These are phyloP conservation scores for Globisporangium abappressorium DNA, from an alignment of 352 stramenopile species.

Conservation along the genomic window DNA sequence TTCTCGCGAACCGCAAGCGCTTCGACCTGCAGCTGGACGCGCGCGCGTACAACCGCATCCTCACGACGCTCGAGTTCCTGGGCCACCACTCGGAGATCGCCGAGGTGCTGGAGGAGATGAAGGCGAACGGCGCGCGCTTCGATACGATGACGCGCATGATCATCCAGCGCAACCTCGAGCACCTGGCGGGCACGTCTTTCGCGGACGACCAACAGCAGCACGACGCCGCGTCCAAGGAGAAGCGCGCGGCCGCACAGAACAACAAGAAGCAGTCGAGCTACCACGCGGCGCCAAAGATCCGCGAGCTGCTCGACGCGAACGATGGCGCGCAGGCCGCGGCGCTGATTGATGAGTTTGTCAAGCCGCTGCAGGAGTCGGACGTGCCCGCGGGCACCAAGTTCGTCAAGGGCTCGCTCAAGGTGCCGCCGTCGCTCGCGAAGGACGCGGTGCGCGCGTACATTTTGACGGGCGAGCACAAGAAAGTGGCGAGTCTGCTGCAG, in stretches of 20 bases:
- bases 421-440: slow-evolving; percentile 36
- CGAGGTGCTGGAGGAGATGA: slow-evolving; percentile 63
- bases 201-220: slow-evolving; percentile 26
- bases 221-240: slow-evolving; percentile 20
- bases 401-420: slow-evolving; percentile 28
- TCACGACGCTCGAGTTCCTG: slow-evolving; percentile 71
- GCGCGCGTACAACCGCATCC: slow-evolving; percentile 68
- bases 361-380: slow-evolving; percentile 34
- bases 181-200: slow-evolving; percentile 41
- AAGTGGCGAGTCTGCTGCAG: slow-evolving; percentile 51
- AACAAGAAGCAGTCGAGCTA: slow-evolving; percentile 21
- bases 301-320: slow-evolving; percentile 39
- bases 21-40: slow-evolving; percentile 71
- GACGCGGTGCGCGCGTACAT: slow-evolving; percentile 53
- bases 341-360: slow-evolving; percentile 39
- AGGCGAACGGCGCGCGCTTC: slow-evolving; percentile 45
- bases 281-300: slow-evolving; percentile 40
- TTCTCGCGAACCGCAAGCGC: slow-evolving; percentile 72
- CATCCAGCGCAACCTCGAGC: slow-evolving; percentile 48
- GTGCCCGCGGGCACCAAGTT: slow-evolving; percentile 31
- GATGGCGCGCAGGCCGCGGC: slow-evolving; percentile 31
- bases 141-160: slow-evolving; percentile 58
- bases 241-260: slow-evolving; percentile 10
- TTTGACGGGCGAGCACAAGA: slow-evolving; percentile 41
- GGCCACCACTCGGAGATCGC: slow-evolving; percentile 59